Conservation (phyloP, 2,329 filamentous ascomycete genomes). For the Hypoxylon sp. region DNA sequence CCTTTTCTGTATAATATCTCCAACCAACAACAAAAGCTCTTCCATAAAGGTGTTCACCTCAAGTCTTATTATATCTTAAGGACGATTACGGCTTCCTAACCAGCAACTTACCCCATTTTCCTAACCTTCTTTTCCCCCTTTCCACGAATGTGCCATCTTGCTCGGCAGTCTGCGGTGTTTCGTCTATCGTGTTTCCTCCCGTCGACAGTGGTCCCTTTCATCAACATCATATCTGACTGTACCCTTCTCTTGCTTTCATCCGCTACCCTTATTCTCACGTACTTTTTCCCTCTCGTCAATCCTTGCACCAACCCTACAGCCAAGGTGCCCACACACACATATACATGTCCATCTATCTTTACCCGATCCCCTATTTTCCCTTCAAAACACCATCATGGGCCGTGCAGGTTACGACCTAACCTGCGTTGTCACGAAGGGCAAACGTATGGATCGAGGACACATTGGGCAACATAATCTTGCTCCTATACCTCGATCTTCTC, state of each 20-base stretch:
- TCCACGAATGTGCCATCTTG: not conserved
- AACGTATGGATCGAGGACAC: not conserved
- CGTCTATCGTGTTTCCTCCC: not conserved
- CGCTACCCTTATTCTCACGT: not conserved
- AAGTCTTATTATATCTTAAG: not conserved
- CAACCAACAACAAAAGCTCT: not conserved
- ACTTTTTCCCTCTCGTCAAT: not conserved
- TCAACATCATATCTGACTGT: not conserved
- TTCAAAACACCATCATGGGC: not conserved
- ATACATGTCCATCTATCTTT: not conserved
- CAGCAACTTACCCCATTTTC: not conserved
- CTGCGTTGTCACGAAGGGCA: not conserved
- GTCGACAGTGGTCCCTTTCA: not conserved
- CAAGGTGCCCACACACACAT: not conserved
- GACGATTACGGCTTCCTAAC: not conserved
- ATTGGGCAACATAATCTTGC: not conserved
- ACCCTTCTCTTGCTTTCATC: not conserved
- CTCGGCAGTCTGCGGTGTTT: not conserved
- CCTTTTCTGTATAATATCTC: not conserved
- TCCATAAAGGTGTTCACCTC: not conserved
- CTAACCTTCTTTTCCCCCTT: not conserved
- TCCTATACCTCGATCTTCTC: not conserved
- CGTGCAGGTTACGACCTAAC: constrained; percentile 8
- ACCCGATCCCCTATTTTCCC: not conserved
- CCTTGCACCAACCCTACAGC: not conserved